Evolutionary conservation across 257 asterid species (phyloP), one percentile per base, ranked within the genome.

Genomic region (Ilex aquifolium): DNA sequence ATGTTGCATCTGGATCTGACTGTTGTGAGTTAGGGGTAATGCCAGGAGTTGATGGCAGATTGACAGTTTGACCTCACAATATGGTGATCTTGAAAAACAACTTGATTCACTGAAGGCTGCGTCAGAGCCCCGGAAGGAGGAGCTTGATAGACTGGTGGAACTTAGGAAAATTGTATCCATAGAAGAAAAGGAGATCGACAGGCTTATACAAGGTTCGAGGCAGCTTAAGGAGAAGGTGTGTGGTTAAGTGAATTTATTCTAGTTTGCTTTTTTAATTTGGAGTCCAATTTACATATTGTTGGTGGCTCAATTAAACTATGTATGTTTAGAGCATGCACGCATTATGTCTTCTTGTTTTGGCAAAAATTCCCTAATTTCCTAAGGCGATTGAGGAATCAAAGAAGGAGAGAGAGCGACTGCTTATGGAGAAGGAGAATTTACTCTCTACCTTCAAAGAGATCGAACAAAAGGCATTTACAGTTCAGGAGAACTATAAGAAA

Each of bases 221-320:
- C 80, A 75, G 78, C 77, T 93, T 31, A 93, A 90, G 72, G 93
- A 82, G 73, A 93, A 90, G 97, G 99, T 89, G 56, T 2, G 27
- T 0, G 27, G 27, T 9, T 50, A 50, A 42, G 12, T 42, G 48
- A 42, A 6, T 42, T 16, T 40, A 30, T 39, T 21, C 27, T 21
- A 21, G 27, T 21, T 21, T 21, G 27, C 27, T 21, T 21, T 21
- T 21, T 21, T 0, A 21, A 21, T 21, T 21, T 21, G 27, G 27
- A 21, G 27, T 21, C 27, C 27, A 21, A 21, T 21, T 21, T 21
- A 21, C 1, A 21, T 21, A 21, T 21, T 1, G 27, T 21, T 21
- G 27, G 1, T 0, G 27, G 27, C 27, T 21, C 27, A 21, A 0
- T 0, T 0, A 21, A 21, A 21, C 1, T 21, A 21, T 21, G 27